Conservation (phyloP, 805 yeast species). For the Torulaspora franciscae region DNA sequence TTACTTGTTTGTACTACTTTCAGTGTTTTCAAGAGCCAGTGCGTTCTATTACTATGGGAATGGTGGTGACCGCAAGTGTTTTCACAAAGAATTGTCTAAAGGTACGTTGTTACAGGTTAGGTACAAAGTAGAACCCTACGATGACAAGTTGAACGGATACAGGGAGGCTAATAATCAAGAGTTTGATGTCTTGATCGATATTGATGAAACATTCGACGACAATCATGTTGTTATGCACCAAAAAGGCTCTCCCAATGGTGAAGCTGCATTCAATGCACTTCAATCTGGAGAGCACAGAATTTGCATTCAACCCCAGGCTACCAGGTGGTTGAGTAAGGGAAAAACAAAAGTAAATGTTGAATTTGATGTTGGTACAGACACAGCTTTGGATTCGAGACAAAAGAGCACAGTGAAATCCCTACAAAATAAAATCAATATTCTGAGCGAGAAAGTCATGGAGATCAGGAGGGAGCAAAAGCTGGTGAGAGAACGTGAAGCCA, state of each 20-base stretch:
- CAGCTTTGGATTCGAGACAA: slow-evolving; percentile 63
- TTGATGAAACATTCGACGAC: slow-evolving; percentile 69
- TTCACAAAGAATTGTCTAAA: slow-evolving; percentile 49
- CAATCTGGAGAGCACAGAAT: slow-evolving; percentile 77
- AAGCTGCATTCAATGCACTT: slow-evolving; percentile 65
- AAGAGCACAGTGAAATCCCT: slow-evolving; percentile 50
- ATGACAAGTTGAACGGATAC: slow-evolving; percentile 37
- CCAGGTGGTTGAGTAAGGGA: slow-evolving; percentile 60
- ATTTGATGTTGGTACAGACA: slow-evolving; percentile 61
- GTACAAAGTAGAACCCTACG: slow-evolving; percentile 45
- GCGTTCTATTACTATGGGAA: slow-evolving; percentile 50
- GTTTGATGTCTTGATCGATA: slow-evolving; percentile 40
- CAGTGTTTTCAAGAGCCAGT: slow-evolving; percentile 26
- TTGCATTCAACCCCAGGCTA: slow-evolving; percentile 51
- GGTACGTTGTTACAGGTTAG: slow-evolving; percentile 48
- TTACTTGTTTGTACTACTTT: slow-evolving; percentile 19
- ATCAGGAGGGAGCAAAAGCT: slow-evolving; percentile 61
- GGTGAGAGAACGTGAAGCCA: slow-evolving; percentile 70
- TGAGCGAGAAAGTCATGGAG: slow-evolving; percentile 53
- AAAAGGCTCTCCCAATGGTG: slow-evolving; percentile 59
- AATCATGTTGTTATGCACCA: slow-evolving; percentile 71
- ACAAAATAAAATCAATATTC: slow-evolving; percentile 51
- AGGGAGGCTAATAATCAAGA: slow-evolving; percentile 35
- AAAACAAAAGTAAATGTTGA: slow-evolving; percentile 57
- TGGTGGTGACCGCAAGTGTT: slow-evolving; percentile 51